These are phyloP conservation scores for Earliella scabrosa DNA, from an alignment of 1,284 basidiomycete genomes.

Conservation along the genomic window DNA sequence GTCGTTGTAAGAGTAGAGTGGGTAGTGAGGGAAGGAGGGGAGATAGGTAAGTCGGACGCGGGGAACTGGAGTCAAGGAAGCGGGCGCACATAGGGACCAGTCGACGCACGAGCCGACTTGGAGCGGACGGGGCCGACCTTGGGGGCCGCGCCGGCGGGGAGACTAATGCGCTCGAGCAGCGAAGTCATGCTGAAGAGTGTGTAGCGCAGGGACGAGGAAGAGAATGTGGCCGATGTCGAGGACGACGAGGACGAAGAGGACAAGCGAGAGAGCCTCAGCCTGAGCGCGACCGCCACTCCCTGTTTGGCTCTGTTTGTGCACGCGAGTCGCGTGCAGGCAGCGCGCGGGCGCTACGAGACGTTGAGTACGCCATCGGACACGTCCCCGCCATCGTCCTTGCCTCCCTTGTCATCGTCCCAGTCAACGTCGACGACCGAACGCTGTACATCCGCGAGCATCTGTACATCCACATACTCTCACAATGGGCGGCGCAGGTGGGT, in stretches of 20 bases:
- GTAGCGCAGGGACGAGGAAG: background rate
- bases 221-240: background rate
- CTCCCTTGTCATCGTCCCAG: background rate
- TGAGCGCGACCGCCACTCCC: conserved; percentile 12
- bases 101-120: conserved; percentile 50
- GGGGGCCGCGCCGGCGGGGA: conserved; percentile 41
- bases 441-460: background rate
- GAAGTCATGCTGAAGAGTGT: conserved; percentile 46
- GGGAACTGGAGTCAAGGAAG: conserved; percentile 13
- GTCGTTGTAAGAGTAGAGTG: background rate
- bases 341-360: too few species aligned
- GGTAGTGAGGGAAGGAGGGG: conserved; percentile 8
- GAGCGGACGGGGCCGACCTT: conserved; percentile 61
- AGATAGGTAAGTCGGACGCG: conserved; percentile 29
- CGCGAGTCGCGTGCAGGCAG: background rate
- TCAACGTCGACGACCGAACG: background rate
- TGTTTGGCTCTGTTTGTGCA: conserved; percentile 11
- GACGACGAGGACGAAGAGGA: conserved; percentile 3
- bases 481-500: conserved; percentile 39
- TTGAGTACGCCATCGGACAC: too few species aligned
- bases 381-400: background rate
- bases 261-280: conserved; percentile 3
- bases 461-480: conserved; percentile 9
- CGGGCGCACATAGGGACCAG: conserved; percentile 71
- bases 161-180: conserved; percentile 68